Evolutionary conservation across 2,329 filamentous ascomycete genomes (phyloP).

Genomic region (Aspergillus arachidicola): DNA sequence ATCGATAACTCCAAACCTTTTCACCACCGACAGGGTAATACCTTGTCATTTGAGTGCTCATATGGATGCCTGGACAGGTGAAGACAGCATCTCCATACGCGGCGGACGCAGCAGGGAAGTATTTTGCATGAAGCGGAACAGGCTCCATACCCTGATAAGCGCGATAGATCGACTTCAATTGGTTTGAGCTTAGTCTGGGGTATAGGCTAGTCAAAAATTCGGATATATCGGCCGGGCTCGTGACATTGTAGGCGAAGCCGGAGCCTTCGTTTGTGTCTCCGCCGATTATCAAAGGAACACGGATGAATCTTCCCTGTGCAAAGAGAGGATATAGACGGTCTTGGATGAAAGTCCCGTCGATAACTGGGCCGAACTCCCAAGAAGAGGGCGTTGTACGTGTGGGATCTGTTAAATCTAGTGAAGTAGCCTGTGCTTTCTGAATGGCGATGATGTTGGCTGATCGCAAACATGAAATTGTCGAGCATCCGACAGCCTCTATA

Average conservation of each 20-base stretch:
- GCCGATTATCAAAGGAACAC: constrained; percentile 56
- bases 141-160: constrained; percentile 52
- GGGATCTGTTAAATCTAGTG: constrained; percentile 45
- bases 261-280: constrained; percentile 50
- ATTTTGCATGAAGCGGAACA: constrained; percentile 34
- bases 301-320: constrained; percentile 53
- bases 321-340: constrained; percentile 56
- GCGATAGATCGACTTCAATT: constrained; percentile 53
- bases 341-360: constrained; percentile 57
- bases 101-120: constrained; percentile 41
- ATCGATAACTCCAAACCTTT: constrained; percentile 52
- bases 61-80: constrained; percentile 47
- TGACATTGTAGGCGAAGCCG: constrained; percentile 50
- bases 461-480: constrained; percentile 50
- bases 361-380: constrained; percentile 58
- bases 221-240: constrained; percentile 51
- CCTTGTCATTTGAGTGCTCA: constrained; percentile 36
- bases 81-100: constrained; percentile 54
- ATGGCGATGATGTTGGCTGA: constrained; percentile 43
- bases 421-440: constrained; percentile 44
- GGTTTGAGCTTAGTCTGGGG: constrained; percentile 51
- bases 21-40: constrained; percentile 16
- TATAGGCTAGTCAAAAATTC: constrained; percentile 61
- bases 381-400: constrained; percentile 37
- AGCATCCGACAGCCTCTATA: constrained; percentile 47